phyloP scores from a whole-genome alignment of 2,329 filamentous ascomycete species.

The Mycosphaerelloides madeirae region DNA sequence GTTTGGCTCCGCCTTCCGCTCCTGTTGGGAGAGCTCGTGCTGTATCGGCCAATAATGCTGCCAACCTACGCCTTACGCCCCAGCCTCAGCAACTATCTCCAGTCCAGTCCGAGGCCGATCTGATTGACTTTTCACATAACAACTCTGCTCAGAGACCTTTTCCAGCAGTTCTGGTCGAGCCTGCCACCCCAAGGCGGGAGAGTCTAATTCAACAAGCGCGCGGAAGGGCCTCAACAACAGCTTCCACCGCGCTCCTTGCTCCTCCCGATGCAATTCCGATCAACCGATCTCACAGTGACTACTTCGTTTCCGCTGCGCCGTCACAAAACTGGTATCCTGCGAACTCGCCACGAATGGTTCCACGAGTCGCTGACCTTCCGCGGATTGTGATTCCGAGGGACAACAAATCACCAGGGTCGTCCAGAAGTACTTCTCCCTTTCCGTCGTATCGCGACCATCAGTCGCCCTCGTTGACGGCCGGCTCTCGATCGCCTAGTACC shows the following conservation, averaged over 20 bases:
- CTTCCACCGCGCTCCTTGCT: conserved; percentile 10
- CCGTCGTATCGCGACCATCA: conserved; percentile 56
- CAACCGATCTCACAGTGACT: conserved; percentile 8
- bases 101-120: conserved; percentile 13
- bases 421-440: conserved; percentile 56
- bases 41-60: conserved; percentile 57
- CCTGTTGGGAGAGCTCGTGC: conserved; percentile 40
- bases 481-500: conserved; percentile 18
- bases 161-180: conserved; percentile 15
- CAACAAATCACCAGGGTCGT: conserved; percentile 31
- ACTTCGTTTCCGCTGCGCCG: conserved; percentile 10
- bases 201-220: background rate
- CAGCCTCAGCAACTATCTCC: conserved; percentile 18
- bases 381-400: conserved; percentile 39
- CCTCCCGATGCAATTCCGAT: conserved; percentile 10
- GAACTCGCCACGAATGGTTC: conserved; percentile 23
- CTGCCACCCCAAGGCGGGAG: conserved; percentile 16
- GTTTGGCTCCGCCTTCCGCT: conserved; percentile 16
- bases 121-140: conserved; percentile 9
- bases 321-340: conserved; percentile 10
- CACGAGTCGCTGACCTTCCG: conserved; percentile 33
- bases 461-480: conserved; percentile 40
- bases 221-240: background rate
- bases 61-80: conserved; percentile 43
- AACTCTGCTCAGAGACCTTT: conserved; percentile 7